Evolutionary conservation across 345 rosid species (phyloP), one percentile per base, ranked within the genome.

Genomic region (Sonneratia caseolaris): DNA sequence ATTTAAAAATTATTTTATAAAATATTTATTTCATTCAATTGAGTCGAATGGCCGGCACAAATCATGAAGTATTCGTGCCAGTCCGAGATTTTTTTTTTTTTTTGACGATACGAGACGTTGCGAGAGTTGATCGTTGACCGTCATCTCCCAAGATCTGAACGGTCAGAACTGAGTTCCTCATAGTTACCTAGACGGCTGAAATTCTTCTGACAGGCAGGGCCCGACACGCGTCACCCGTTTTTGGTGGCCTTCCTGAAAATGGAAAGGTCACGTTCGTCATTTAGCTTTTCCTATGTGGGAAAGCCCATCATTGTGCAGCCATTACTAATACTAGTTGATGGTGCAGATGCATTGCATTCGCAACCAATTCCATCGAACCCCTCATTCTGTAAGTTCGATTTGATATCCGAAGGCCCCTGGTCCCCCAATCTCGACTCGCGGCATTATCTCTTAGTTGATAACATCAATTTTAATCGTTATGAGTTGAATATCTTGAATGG

Each of bases 111-210:
- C 1, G 1, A 27, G 0, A 27, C 1, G 32, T 27, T 27, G 32
- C 32, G 32, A 27, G 32, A 27, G 32, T 27, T 27, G 43, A 40
- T 8, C 43, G 43, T 40, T 40, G 43, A 40, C 43, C 43, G 43
- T 43, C n/a, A 14, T 12, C 7, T 18, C 61, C 47, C 9, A 6
- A 4, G 35, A 66, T 65, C 70, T 24, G 32, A 47, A 12, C 59
- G 22, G 24, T 64, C 59, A 27, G 68, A 71, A 4, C 43, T 61
- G 43, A 7, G 3, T 7, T 24, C 64, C 24, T 59, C 35, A 18
- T 3, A 55, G 69, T 82, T 77, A 35, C 81, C 76, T 11, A 47
- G 74, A 70, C 71, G 71, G 65, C 11, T 73, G 74, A 77, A 81
- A 81, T 81, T 79, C 79, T 68, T 69, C 1, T 0, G 12, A 24